A percentile compares a stretch with the other conserved stretches of the same genome.
These are phyloP conservation scores for Grosmannia serpens DNA, from an alignment of 2,329 filamentous ascomycete genomes.

Conservation along the genomic window DNA sequence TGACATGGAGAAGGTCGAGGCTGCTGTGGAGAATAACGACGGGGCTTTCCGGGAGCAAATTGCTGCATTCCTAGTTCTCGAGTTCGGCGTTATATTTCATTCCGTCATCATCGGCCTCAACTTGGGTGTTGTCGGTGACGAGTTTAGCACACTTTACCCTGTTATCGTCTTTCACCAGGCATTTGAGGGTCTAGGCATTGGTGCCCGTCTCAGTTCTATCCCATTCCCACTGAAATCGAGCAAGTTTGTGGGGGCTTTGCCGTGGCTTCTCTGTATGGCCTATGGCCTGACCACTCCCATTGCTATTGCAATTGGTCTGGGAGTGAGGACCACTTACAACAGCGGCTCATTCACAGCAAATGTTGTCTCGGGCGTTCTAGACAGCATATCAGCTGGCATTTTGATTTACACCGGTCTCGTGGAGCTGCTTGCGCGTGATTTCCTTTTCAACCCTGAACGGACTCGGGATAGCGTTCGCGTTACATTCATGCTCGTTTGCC, in stretches of 20 bases:
- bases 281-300: constrained; percentile 79
- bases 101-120: constrained; percentile 89
- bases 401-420: constrained; percentile 92
- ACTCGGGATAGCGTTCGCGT: constrained; percentile 59
- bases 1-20: constrained; percentile 39
- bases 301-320: constrained; percentile 73
- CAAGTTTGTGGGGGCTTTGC: constrained; percentile 51
- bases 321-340: constrained; percentile 55
- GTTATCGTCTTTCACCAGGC: constrained; percentile 81
- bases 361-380: constrained; percentile 79
- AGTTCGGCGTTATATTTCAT: constrained; percentile 93
- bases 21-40: constrained; percentile 16
- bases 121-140: constrained; percentile 44
- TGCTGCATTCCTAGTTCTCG: constrained; percentile 67
- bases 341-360: constrained; percentile 44
- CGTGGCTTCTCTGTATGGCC: constrained; percentile 58
- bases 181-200: constrained; percentile 88
- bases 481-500: constrained; percentile 58
- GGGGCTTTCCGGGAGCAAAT: constrained; percentile 29
- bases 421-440: constrained; percentile 89
- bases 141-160: constrained; percentile 50
- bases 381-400: constrained; percentile 81
- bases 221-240: constrained; percentile 50
- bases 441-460: constrained; percentile 90
- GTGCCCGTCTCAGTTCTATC: constrained; percentile 67